These are phyloP conservation scores for Daldinia caldariorum DNA, from an alignment of 495 filamentous ascomycete species.

Conservation along the genomic window DNA sequence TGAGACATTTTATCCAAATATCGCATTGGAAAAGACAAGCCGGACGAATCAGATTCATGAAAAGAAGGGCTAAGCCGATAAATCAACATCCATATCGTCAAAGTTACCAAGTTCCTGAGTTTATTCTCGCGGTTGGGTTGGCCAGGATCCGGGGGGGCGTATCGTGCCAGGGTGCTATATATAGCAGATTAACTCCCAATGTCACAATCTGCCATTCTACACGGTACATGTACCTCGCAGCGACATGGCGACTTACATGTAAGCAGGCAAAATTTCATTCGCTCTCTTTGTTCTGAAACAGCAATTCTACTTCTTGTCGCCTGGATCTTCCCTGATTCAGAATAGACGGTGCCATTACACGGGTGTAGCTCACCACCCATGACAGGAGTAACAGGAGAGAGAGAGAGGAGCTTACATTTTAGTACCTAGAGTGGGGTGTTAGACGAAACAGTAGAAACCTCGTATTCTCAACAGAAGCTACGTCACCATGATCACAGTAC, in stretches of 20 bases:
- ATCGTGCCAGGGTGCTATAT: constrained; percentile 4
- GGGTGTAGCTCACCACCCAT: neutral
- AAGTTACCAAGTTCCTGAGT: neutral
- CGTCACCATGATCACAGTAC: constrained; percentile 38
- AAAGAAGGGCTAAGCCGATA: neutral
- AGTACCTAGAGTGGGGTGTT: constrained; percentile 22
- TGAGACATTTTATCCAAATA: neutral
- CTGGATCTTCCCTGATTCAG: constrained; percentile 3
- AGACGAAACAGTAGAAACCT: constrained; percentile 32
- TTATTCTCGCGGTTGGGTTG: neutral
- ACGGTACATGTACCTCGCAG: neutral
- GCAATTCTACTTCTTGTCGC: neutral
- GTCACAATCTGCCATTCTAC: neutral
- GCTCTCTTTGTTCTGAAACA: constrained; percentile 3
- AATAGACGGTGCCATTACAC: constrained; percentile 1
- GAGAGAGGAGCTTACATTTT: neutral
- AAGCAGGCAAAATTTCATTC: neutral
- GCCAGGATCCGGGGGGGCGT: neutral
- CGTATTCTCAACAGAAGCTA: constrained; percentile 40
- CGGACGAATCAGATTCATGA: neutral
- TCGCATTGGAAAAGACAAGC: neutral
- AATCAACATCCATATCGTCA: neutral
- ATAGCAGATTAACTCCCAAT: neutral
- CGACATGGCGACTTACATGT: neutral
- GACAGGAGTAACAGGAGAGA: neutral